Base-by-base conservation (phyloP, 345 rosid species). In the Bretschneidera sinensis region DNA sequence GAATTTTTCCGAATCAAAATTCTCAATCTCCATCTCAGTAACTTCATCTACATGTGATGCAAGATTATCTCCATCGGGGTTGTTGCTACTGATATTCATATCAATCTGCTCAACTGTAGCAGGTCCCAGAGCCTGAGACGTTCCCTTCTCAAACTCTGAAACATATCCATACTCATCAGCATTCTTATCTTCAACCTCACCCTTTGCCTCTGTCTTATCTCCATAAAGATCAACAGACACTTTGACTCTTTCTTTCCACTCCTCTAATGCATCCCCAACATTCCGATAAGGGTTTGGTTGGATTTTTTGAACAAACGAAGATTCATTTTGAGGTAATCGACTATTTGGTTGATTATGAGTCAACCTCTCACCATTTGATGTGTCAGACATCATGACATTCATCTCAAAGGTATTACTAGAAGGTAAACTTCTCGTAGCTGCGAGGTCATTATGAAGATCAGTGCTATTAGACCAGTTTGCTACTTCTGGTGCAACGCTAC, bases 211-310 rank as follows among this genome's bases (percentile, higher is more conserved):
- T 24, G 52, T 62, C 52, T 72, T 80, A 62, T 78, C 85, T 18
- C 73, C 83, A 22, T 50, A 76, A 61, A 84, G 83, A 72, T 86
- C 96, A 51, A 78, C 66, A 47, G 90, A 78, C 39, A 90, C 79
- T 73, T 64, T 84, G 48, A 81, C 88, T 80, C 92, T 85, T 71
- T 94, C 96, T 67, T 90, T 94, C 97, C 99, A 94, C 60, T 84
- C 87, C 77, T 88, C 81, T 70, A 87, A 78, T 34, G 97, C 99
- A 84, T 86, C 83, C 47, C 97, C 99, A 51, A 85, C 78, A 53
- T 71, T 90, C 67, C 97, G 71, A 25, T 87, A 90, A 48, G 92
- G 96, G 61, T 94, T 94, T 17, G 82, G 81, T 69, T 72, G 82
- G 60, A 70, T 73, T 67, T 79, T 83, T 65, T 73, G 81, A 67